Evolutionary conservation across 352 stramenopile species (phyloP).

Genomic region (Pythium pyrilobum): DNA sequence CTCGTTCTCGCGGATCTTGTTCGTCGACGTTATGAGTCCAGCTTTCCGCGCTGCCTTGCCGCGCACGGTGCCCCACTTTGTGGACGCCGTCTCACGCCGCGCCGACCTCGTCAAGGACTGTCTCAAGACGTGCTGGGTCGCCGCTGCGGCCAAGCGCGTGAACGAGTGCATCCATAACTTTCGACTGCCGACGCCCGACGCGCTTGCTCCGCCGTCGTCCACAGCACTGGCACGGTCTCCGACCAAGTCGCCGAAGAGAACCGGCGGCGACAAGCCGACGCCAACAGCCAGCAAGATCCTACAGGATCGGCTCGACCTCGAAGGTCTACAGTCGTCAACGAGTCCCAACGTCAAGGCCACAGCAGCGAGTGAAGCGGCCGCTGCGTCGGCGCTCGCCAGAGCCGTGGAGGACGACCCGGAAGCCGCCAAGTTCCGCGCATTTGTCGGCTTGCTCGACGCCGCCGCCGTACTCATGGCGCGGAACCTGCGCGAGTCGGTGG

Average conservation of each 20-base stretch:
- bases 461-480: conserved; percentile 87
- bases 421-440: conserved; percentile 36
- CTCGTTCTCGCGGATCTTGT: conserved; percentile 71
- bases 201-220: background rate
- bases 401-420: conserved; percentile 39
- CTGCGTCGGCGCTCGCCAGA: background rate
- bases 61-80: conserved; percentile 81
- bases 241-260: conserved; percentile 8
- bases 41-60: conserved; percentile 70
- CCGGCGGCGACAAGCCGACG: background rate
- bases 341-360: background rate
- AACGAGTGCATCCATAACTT: conserved; percentile 47
- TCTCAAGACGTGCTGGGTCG: conserved; percentile 78
- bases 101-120: conserved; percentile 84
- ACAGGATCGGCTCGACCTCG: conserved; percentile 45
- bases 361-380: conserved; percentile 2
- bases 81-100: conserved; percentile 68
- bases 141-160: conserved; percentile 59
- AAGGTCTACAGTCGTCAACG: conserved; percentile 26
- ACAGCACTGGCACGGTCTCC: background rate
- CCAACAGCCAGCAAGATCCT: conserved; percentile 27
- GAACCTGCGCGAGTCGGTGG: conserved; percentile 82
- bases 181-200: conserved; percentile 3
- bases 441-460: conserved; percentile 73
- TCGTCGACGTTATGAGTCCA: conserved; percentile 69